A percentile compares a stretch with the other conserved stretches of the same genome.
Conservation (phyloP, 1,284 basidiomycete genomes). For the Ustilago bromivora region DNA sequence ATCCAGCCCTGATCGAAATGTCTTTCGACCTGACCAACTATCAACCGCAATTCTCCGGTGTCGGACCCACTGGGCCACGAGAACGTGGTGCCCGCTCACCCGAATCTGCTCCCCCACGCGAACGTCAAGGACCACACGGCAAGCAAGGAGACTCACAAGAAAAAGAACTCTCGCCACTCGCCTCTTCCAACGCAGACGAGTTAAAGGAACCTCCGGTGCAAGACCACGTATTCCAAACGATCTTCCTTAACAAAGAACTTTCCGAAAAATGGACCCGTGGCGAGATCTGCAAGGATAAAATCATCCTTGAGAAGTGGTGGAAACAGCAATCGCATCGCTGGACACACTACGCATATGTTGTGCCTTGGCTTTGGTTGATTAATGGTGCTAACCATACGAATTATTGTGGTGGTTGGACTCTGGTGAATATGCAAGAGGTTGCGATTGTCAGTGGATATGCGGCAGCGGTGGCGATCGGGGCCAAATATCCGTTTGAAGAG, state of each 20-base stretch:
- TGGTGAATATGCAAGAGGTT: conserved; percentile 75
- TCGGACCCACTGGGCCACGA: conserved; percentile 39
- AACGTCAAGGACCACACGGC: conserved; percentile 48
- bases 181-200: conserved; percentile 24
- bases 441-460: conserved; percentile 76
- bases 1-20: conserved; percentile 77
- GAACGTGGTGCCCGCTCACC: conserved; percentile 29
- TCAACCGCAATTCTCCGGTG: conserved; percentile 73
- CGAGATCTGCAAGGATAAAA: conserved; percentile 73
- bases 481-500: conserved; percentile 71
- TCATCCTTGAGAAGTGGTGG: conserved; percentile 76
- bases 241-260: conserved; percentile 75
- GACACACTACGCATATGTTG: conserved; percentile 74
- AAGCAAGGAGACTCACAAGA: conserved; percentile 49
- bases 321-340: conserved; percentile 76
- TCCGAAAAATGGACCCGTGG: conserved; percentile 74
- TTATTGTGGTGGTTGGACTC: conserved; percentile 72
- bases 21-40: conserved; percentile 74
- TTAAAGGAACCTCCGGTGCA: conserved; percentile 67
- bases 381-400: conserved; percentile 73
- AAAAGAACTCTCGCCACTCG: conserved; percentile 26
- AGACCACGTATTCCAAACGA: conserved; percentile 77
- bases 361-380: conserved; percentile 76
- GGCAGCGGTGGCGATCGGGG: conserved; percentile 76
- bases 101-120: conserved; percentile 44